phyloP scores from a whole-genome alignment of 2,329 filamentous ascomycete species.

The Byssochlamys sp. region DNA sequence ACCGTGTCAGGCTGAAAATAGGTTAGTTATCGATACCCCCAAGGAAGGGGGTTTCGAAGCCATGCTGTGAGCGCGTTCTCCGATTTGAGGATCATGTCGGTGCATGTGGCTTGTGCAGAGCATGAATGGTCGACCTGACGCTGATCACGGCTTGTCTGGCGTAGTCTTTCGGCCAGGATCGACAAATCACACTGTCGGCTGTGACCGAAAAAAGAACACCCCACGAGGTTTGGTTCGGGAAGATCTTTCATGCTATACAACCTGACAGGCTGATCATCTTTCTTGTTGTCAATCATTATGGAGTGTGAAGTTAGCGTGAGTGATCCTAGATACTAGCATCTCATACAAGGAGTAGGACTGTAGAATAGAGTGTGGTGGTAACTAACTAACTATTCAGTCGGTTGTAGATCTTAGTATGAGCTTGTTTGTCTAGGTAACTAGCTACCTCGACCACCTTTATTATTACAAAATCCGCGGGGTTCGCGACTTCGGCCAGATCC shows the following conservation, averaged over 20 bases:
- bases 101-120: neutral
- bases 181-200: neutral
- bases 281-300: neutral
- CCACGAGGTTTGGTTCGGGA: neutral
- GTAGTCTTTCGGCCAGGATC: neutral
- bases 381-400: neutral
- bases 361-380: neutral
- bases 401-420: neutral
- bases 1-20: neutral
- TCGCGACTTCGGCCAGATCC: too few species aligned
- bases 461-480: too few species aligned
- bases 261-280: neutral
- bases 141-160: conserved; percentile 3
- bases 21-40: neutral
- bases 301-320: neutral
- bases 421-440: neutral
- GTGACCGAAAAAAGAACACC: neutral
- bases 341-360: neutral
- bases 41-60: neutral
- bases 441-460: too few species aligned
- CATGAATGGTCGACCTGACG: neutral
- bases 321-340: neutral
- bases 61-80: neutral
- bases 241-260: neutral
- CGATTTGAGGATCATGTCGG: neutral